Evolutionary conservation across 1,139 yeast species (phyloP).

Genomic region (Suhomyces wounanorum): DNA sequence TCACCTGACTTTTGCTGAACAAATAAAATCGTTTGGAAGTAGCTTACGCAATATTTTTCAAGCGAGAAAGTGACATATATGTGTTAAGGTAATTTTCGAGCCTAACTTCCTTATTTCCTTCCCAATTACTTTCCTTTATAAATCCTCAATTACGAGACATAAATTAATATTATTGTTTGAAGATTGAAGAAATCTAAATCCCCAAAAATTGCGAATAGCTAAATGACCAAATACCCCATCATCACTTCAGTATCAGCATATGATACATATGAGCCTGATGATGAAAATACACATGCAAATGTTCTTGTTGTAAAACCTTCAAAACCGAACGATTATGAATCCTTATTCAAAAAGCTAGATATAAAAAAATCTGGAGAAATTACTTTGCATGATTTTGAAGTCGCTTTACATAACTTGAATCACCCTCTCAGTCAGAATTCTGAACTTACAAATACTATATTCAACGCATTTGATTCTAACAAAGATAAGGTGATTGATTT

Average conservation of each 20-base stretch:
- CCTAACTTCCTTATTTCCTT: background rate
- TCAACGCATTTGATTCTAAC: slow-evolving; percentile 58
- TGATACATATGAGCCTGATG: slow-evolving; percentile 4
- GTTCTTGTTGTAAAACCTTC: slow-evolving; percentile 12
- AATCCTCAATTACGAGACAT: background rate
- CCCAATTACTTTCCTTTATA: background rate
- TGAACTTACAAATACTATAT: slow-evolving; percentile 56
- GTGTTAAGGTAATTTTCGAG: background rate
- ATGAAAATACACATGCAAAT: background rate
- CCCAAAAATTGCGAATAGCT: background rate
- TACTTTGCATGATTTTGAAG: slow-evolving; percentile 53
- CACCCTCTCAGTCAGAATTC: slow-evolving; percentile 72
- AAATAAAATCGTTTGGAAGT: slow-evolving; percentile 8
- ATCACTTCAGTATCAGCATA: slow-evolving; percentile 17
- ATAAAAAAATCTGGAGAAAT: slow-evolving; percentile 55
- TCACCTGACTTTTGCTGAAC: slow-evolving; percentile 12
- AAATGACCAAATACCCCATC: slow-evolving; percentile 10
- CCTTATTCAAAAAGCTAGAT: slow-evolving; percentile 52
- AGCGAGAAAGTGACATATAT: background rate
- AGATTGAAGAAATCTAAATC: background rate
- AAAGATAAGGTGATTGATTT: slow-evolving; percentile 59
- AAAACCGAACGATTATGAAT: slow-evolving; percentile 23
- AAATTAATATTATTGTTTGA: background rate
- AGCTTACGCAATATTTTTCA: slow-evolving; percentile 13
- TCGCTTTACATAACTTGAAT: slow-evolving; percentile 53